A percentile compares a stretch with the other conserved stretches of the same genome.
Conservation (phyloP, 2,329 filamentous ascomycete genomes). For the Albophoma yamanashiensis region DNA sequence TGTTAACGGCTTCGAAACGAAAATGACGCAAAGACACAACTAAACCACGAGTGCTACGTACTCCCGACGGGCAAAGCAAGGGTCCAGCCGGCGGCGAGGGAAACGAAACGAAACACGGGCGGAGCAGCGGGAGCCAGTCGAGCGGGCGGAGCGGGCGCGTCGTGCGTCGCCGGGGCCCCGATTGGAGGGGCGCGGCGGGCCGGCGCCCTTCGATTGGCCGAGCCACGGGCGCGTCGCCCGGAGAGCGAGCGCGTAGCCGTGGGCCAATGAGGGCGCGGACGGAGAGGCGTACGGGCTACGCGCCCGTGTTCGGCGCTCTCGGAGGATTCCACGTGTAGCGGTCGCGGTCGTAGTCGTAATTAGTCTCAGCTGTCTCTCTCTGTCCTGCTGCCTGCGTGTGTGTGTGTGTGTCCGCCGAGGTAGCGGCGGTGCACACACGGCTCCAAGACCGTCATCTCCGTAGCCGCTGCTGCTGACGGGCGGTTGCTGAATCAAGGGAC, state of each 20-base stretch:
- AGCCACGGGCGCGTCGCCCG: neutral
- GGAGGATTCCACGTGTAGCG: neutral
- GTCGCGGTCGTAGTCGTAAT: neutral
- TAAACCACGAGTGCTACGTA: no score
- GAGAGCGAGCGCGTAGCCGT: neutral
- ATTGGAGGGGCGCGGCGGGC: neutral
- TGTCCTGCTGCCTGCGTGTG: neutral
- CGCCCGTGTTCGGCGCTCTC: neutral
- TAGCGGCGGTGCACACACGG: neutral
- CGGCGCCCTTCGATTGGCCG: neutral
- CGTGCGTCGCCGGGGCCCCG: neutral
- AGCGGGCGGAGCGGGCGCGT: neutral
- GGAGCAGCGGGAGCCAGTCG: neutral
- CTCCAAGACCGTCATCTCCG: slow-evolving; percentile 8
- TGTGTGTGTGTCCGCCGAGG: no score
- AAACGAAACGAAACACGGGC: neutral
- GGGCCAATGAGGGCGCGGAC: neutral
- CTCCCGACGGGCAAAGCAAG: no score
- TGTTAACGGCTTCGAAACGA: neutral
- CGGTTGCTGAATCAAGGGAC: neutral
- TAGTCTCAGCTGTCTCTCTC: neutral
- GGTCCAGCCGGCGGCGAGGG: neutral
- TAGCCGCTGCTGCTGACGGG: slow-evolving; percentile 9
- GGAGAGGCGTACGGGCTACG: neutral
- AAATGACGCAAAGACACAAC: neutral